phyloP scores from a whole-genome alignment of 345 rosid species.

The Lepidium didymum region DNA sequence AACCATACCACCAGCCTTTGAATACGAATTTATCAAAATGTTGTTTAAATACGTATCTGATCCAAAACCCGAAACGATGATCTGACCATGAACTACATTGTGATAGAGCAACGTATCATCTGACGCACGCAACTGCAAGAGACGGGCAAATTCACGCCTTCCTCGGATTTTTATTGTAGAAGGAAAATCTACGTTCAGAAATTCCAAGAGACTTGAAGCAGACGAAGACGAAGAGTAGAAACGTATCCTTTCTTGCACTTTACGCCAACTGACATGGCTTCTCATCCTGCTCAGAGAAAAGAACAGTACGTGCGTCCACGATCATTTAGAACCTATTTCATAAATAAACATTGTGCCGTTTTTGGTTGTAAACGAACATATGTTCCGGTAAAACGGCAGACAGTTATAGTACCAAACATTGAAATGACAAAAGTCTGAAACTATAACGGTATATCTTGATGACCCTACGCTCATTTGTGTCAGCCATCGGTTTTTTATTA shows the following conservation, averaged over 20 bases:
- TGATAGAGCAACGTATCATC: constrained; percentile 8
- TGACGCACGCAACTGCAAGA: constrained; percentile 34
- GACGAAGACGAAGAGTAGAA: constrained; percentile 13
- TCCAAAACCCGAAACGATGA: constrained; percentile 34
- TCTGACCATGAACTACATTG: constrained; percentile 43
- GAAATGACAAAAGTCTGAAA: not conserved
- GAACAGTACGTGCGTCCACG: not conserved
- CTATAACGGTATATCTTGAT: not conserved
- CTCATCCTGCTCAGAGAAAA: constrained; percentile 8
- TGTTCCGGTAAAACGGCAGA: constrained; percentile 1
- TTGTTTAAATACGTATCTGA: constrained; percentile 43
- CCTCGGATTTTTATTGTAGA: not conserved
- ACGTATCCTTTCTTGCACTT: constrained; percentile 7
- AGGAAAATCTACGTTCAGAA: constrained; percentile 18
- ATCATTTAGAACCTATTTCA: not conserved
- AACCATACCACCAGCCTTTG: constrained; percentile 16
- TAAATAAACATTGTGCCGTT: constrained; percentile 11
- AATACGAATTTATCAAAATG: constrained; percentile 32
- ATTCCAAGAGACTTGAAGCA: constrained; percentile 4
- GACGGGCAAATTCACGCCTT: constrained; percentile 34
- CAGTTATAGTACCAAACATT: not conserved
- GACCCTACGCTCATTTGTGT: not conserved
- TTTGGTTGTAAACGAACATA: not conserved
- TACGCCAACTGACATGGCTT: constrained; percentile 15
- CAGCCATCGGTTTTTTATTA: too few relatives aligned